Conservation (phyloP, 169 alveolate genomes). For the Neospora caninum region DNA sequence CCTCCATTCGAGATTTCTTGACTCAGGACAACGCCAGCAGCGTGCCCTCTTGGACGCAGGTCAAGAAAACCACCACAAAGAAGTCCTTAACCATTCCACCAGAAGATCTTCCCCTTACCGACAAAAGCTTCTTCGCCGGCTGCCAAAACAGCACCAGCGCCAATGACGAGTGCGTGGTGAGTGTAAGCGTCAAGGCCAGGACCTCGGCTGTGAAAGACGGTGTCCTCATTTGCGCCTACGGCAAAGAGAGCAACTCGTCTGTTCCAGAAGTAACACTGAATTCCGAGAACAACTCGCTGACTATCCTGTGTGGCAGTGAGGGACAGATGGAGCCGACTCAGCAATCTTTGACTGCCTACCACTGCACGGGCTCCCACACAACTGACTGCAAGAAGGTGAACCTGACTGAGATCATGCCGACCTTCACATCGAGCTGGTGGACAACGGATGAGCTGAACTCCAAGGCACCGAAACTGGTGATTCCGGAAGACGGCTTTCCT, state of each 20-base stretch:
- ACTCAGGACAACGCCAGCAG: too few relatives aligned
- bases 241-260: background rate
- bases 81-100: background rate
- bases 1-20: too few relatives aligned
- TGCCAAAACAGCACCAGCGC: background rate
- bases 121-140: background rate
- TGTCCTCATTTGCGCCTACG: slow-evolving; percentile 13
- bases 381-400: background rate
- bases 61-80: too few relatives aligned
- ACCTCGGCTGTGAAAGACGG: background rate
- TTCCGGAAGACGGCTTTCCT: slow-evolving; percentile 19
- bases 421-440: background rate
- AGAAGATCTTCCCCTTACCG: background rate
- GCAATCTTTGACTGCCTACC: background rate
- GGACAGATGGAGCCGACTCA: background rate
- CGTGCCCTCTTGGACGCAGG: too few relatives aligned
- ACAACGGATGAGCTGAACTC: background rate
- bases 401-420: background rate
- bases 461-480: background rate
- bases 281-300: background rate
- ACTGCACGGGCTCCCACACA: background rate
- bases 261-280: background rate
- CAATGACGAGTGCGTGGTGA: background rate
- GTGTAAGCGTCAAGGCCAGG: background rate
- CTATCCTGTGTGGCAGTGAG: background rate